A percentile compares a stretch with the other conserved stretches of the same genome.
Evolutionary conservation across 202 grass and related monocot species (phyloP).

Genomic region (Elaeis oleifera): DNA sequence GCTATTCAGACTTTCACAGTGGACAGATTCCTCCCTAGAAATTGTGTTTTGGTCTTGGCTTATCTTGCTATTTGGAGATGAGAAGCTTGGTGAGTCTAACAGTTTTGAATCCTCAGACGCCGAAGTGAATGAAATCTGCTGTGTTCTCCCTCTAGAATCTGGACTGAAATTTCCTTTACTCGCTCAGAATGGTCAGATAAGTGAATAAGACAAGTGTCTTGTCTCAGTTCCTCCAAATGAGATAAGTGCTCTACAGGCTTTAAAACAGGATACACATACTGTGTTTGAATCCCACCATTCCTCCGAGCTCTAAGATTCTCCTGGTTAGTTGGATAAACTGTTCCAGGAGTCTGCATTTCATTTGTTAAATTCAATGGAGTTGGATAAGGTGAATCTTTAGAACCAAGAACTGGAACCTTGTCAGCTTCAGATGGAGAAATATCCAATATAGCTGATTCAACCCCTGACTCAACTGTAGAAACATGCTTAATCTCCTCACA

Average conservation of each 20-base stretch:
- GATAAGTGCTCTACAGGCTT: slow-evolving; percentile 42
- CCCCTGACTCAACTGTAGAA: slow-evolving; percentile 15
- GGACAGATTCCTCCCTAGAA: slow-evolving; percentile 15
- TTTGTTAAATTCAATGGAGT: slow-evolving; percentile 50
- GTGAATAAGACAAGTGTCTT: slow-evolving; percentile 11
- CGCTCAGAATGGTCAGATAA: background rate
- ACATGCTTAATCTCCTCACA: slow-evolving; percentile 9
- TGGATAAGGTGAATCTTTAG: slow-evolving; percentile 36
- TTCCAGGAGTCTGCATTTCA: slow-evolving; percentile 72
- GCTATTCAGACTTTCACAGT: slow-evolving; percentile 5
- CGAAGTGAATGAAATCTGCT: slow-evolving; percentile 6
- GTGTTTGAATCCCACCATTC: slow-evolving; percentile 26
- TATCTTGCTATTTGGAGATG: slow-evolving; percentile 12
- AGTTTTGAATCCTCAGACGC: slow-evolving; percentile 26
- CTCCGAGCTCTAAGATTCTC: slow-evolving; percentile 34
- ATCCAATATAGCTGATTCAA: slow-evolving; percentile 14
- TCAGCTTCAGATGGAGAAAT: slow-evolving; percentile 24
- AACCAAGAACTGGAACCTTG: slow-evolving; percentile 5
- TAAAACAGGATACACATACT: slow-evolving; percentile 49
- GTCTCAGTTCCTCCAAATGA: background rate
- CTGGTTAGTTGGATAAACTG: slow-evolving; percentile 41
- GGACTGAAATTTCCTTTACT: background rate
- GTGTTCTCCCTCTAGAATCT: slow-evolving; percentile 21
- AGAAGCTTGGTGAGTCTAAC: slow-evolving; percentile 1
- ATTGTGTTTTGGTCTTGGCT: slow-evolving; percentile 17